These are phyloP conservation scores for Coniella vitis DNA, from an alignment of 2,329 filamentous ascomycete species.

Conservation along the genomic window DNA sequence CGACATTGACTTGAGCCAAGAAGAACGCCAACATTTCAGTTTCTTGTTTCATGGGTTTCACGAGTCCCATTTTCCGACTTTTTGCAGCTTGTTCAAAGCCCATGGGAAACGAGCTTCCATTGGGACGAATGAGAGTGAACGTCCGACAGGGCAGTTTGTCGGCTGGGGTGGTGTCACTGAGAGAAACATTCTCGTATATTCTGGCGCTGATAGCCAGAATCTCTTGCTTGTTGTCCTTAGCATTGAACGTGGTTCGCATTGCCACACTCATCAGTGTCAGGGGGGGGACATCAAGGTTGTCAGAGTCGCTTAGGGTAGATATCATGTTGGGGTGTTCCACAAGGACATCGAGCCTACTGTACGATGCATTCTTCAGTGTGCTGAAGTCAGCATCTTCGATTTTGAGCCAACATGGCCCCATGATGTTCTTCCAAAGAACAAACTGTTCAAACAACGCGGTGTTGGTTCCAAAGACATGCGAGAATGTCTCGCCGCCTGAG, in stretches of 20 bases:
- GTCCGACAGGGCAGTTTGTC: slow-evolving; percentile 85
- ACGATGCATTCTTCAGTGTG: slow-evolving; percentile 83
- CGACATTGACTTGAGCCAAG: slow-evolving; percentile 76
- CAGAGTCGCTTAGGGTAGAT: slow-evolving; percentile 64
- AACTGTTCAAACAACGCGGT: slow-evolving; percentile 97
- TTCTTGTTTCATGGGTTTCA: slow-evolving; percentile 79
- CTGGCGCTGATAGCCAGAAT: slow-evolving; percentile 86
- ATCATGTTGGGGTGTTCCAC: slow-evolving; percentile 74
- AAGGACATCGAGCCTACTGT: slow-evolving; percentile 90
- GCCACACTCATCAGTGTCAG: slow-evolving; percentile 94
- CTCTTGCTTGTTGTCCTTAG: slow-evolving; percentile 92
- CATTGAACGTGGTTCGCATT: slow-evolving; percentile 80
- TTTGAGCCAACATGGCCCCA: slow-evolving; percentile 96
- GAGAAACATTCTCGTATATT: slow-evolving; percentile 82
- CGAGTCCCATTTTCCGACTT: slow-evolving; percentile 65
- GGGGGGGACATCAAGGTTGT: slow-evolving; percentile 76
- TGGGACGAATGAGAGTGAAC: slow-evolving; percentile 85
- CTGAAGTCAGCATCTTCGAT: slow-evolving; percentile 81
- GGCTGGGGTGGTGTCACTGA: slow-evolving; percentile 80
- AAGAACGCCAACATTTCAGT: slow-evolving; percentile 81
- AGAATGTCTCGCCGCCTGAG: slow-evolving; percentile 78
- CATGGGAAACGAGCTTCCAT: slow-evolving; percentile 67
- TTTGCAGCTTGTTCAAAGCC: slow-evolving; percentile 76
- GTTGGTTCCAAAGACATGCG: slow-evolving; percentile 87
- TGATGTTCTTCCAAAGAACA: slow-evolving; percentile 96